Evolutionary conservation across 306 rosid genomes (phyloP).

Genomic region (Abrus precatorius): DNA sequence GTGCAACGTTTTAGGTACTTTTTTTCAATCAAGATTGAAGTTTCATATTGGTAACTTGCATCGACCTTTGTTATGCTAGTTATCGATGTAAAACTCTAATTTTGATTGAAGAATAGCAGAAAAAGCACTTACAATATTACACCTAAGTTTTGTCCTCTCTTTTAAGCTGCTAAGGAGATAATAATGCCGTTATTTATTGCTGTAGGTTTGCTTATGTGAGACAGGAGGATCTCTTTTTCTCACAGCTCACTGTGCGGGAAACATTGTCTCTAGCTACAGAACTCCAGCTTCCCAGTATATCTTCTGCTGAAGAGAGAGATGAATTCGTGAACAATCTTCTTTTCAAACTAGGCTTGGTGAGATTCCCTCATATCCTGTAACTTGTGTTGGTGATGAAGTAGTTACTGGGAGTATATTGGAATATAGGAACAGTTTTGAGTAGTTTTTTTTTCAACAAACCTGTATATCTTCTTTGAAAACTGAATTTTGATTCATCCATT

Average conservation of each 20-base stretch:
- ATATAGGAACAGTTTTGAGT: constrained; percentile 23
- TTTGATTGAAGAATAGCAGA: too few relatives aligned
- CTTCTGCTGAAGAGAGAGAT: constrained; percentile 76
- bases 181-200: not conserved
- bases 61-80: too few relatives aligned
- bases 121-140: too few relatives aligned
- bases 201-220: constrained; percentile 93
- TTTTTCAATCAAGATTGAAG: too few relatives aligned
- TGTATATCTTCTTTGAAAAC: not conserved
- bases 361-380: constrained; percentile 22
- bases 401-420: constrained; percentile 11
- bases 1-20: too few relatives aligned
- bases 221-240: constrained; percentile 94
- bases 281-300: constrained; percentile 75
- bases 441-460: not conserved
- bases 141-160: too few relatives aligned
- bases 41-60: too few relatives aligned
- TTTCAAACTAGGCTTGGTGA: constrained; percentile 87
- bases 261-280: constrained; percentile 88
- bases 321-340: constrained; percentile 82
- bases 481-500: constrained; percentile 23
- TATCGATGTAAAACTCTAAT: too few relatives aligned
- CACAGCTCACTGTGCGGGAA: constrained; percentile 93
- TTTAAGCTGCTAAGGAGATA: not conserved
- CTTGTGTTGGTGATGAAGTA: constrained; percentile 27